Base-by-base conservation (phyloP, 495 filamentous ascomycete genomes). In the Schizothecium vesticola region DNA sequence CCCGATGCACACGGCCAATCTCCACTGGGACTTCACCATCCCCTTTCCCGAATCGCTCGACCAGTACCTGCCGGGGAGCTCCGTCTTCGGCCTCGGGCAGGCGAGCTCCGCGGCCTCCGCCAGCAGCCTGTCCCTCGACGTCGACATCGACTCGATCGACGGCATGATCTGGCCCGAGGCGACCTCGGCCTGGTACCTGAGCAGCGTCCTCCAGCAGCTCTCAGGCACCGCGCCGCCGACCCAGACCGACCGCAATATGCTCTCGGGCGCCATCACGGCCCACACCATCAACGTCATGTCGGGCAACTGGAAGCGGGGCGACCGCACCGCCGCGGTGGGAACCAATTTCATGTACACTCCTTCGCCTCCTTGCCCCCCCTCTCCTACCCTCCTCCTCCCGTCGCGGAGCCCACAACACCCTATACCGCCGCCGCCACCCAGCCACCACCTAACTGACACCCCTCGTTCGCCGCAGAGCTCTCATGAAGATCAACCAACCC, bases 281-380 rank as follows among this genome's bases (percentile, higher is more conserved):
- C 72, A 75, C 43, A 70, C 73, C 0, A 61, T 65, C 23, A 59
- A 63, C 12, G 43, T 72, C 25, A 12, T 67, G n/a, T 60, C 65
- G 0, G 31, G 23, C 12, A 71, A 62, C 56, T 71, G 69, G 67
- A 68, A 61, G 51, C 62, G 33, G 21, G 66, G 73, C 19, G 71
- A 71, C 24, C 67, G 71, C 9, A 67, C 66, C 58, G 72, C 70
- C 21, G 72, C 72, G 56, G 64, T 77, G 43, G 72, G 69, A 6
- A 73, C 74, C 10, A 73, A 75, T 65, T 72, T 74, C 65, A 75
- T 78, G 75, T 76, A 71, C 66, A 36, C 26, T 66, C 67, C 55
- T 60, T 58, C 65, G 51, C n/a, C 63, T 19, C 59, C 36, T 51
- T 33, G 26, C 28, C 10, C 64, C 55, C 56, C n/a, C 26, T 43